These are phyloP conservation scores for Diophrys sp. DNA, from an alignment of 73 alveolate species.

Conservation along the genomic window DNA sequence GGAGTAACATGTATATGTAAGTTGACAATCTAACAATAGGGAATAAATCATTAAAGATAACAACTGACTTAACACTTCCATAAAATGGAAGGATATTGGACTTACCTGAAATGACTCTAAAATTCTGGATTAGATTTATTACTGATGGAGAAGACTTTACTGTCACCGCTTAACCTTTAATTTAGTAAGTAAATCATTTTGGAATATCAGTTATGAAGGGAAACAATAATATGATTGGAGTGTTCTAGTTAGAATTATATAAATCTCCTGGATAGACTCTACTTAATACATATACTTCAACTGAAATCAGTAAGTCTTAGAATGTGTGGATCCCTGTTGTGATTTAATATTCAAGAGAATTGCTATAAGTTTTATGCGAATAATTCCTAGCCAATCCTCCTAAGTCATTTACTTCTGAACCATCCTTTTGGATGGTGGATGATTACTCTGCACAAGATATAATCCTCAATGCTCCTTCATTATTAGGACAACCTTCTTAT, in stretches of 20 bases:
- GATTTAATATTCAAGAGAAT: not conserved
- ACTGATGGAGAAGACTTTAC: not conserved
- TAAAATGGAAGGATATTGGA: not conserved
- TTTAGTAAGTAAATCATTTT: not conserved
- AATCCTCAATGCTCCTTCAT: too few relatives aligned
- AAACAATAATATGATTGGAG: not conserved
- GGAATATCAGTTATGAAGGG: not conserved
- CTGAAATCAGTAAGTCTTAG: not conserved
- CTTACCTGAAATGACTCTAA: not conserved
- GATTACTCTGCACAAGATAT: too few relatives aligned
- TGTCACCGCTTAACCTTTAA: not conserved
- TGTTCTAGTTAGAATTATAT: not conserved
- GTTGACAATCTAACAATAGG: too few relatives aligned
- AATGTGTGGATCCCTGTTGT: not conserved
- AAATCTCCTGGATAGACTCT: not conserved
- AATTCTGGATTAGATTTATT: not conserved
- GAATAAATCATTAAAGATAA: too few relatives aligned
- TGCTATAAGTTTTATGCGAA: not conserved
- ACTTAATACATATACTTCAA: not conserved
- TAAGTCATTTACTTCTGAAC: not conserved
- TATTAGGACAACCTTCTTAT: too few relatives aligned
- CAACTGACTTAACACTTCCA: not conserved
- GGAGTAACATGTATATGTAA: too few relatives aligned
- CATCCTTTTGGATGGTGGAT: not conserved
- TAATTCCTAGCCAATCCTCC: not conserved